Evolutionary conservation across 1,284 basidiomycete species (phyloP).

Genomic region (Gymnopus androsaceus): DNA sequence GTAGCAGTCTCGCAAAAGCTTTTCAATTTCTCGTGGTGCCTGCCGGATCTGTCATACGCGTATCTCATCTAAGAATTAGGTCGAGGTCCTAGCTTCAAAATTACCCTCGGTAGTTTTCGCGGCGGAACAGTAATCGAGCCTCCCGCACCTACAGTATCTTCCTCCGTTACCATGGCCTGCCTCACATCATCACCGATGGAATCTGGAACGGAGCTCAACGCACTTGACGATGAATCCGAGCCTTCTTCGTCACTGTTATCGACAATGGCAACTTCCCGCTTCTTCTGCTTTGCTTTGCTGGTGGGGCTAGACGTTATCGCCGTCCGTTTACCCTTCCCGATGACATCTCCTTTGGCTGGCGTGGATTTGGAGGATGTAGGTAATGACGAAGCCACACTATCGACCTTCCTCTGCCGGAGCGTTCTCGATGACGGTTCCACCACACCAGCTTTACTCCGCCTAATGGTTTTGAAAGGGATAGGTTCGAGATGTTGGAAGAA

Average conservation of each 20-base stretch:
- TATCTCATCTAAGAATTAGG: constrained; percentile 4
- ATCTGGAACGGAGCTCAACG: constrained; percentile 8
- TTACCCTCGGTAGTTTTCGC: constrained; percentile 59
- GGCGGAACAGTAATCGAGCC: constrained; percentile 18
- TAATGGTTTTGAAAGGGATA: constrained; percentile 14
- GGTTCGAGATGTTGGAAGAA: constrained; percentile 2
- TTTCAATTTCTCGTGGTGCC: too few species aligned
- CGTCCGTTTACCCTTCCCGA: background rate
- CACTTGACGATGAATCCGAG: constrained; percentile 3
- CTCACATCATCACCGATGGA: background rate
- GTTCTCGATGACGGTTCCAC: background rate
- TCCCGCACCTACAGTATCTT: constrained; percentile 24
- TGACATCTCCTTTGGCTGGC: background rate
- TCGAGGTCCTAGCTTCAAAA: constrained; percentile 49
- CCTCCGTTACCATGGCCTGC: too few species aligned
- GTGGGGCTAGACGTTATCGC: background rate
- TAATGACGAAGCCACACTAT: background rate
- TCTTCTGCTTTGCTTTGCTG: background rate
- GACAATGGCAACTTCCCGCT: background rate
- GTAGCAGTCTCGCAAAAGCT: too few species aligned
- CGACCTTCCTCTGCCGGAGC: constrained; percentile 3
- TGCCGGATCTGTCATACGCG: too few species aligned
- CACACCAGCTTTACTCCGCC: background rate
- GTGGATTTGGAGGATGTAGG: background rate
- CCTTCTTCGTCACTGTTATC: constrained; percentile 5